phyloP scores from a whole-genome alignment of 305 asterid genomes.

The Solanum aculeatissimum region DNA sequence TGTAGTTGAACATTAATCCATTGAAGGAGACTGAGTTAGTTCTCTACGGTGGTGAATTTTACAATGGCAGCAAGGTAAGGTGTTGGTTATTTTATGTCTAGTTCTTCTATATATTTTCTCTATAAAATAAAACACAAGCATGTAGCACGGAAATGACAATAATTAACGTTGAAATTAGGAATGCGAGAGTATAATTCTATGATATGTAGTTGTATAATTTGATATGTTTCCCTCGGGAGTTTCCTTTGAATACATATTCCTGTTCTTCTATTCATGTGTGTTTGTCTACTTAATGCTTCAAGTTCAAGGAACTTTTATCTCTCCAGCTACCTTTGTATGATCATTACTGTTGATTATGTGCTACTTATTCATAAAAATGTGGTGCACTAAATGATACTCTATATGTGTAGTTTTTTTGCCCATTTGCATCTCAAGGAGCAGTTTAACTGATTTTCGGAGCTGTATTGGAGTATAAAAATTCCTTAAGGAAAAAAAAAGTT shows the following conservation, averaged over 20 bases:
- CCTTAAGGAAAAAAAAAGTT: background rate
- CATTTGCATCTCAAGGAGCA: background rate
- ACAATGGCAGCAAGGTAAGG: constrained; percentile 84
- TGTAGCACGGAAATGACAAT: background rate
- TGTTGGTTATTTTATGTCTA: background rate
- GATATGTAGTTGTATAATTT: background rate
- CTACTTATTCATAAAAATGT: background rate
- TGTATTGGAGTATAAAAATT: background rate
- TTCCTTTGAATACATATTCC: background rate
- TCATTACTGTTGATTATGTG: background rate
- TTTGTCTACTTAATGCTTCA: background rate
- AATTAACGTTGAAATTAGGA: background rate
- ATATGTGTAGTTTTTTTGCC: background rate
- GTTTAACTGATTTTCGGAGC: background rate
- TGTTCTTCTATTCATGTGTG: background rate
- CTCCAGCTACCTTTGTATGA: background rate
- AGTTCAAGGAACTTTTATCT: background rate
- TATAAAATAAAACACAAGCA: background rate
- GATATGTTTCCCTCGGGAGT: background rate
- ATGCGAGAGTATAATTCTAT: background rate
- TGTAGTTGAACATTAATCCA: constrained; percentile 76
- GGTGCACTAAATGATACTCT: background rate
- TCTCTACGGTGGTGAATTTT: constrained; percentile 93
- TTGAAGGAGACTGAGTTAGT: constrained; percentile 81
- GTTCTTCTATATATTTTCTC: background rate